Evolutionary conservation across 768 basidiomycete genomes (phyloP), one percentile per base, ranked within the genome.

Genomic region (Ramaria sp.): DNA sequence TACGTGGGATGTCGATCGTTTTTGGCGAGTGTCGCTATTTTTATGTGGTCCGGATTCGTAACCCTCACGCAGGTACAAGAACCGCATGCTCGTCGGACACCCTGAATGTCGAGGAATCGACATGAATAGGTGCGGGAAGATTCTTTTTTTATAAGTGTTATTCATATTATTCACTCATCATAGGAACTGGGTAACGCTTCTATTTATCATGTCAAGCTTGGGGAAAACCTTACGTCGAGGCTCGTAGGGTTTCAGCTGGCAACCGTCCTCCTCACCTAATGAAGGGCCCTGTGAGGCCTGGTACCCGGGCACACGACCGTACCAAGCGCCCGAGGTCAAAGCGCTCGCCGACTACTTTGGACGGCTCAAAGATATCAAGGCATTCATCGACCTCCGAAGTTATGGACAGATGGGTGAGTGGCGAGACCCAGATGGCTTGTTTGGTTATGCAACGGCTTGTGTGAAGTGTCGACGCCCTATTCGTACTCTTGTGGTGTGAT

Each of bases 331-430:
- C 1, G 90, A 93, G 67, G 82, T 83, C 17, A 82, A 81, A 68
- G 85, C 81, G 59, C 77, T 92, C 57, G 83, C 84, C 3, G 82
- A 84, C 63, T 88, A 80, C 66, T 71, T 88, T 54, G 71, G 72
- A 19, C 73, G 73, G 7, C 68, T 80, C 11, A 72, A 78, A 7
- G 73, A 75, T 59, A 70, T 88, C 15, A 72, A 77, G 19, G 83
- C 75, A 1, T 91, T 88, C 67, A 58, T 91, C 33, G 88, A 91
- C 68, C 66, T 91, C 51, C 75, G 91, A 60, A 86, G 83, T 62
- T 93, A 89, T 63, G 89, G 89, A 0, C 88, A 91, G 66, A 84
- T 90, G 77, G 66, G 87, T 90, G 63, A 57, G 86, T 75, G 17
- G 37, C 39, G 51, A 20, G n/a, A 49, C n/a, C n/a, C n/a, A n/a